Evolutionary conservation across 306 rosid species (phyloP), one percentile per base, ranked within the genome.

Genomic region (Prunus dulcis): DNA sequence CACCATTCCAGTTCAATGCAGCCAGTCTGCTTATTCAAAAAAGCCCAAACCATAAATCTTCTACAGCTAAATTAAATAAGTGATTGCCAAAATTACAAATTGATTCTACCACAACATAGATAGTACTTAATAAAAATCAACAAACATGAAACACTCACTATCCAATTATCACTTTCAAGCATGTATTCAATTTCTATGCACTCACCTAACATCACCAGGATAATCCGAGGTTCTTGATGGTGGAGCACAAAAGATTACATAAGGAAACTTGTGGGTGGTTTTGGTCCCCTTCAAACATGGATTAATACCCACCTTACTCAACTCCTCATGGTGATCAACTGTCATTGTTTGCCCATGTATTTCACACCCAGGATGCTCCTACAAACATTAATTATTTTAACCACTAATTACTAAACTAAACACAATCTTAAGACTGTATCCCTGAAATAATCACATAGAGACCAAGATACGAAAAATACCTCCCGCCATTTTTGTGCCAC

Each of bases 241-340:
- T 8, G 99, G 99, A 61, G 97, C 97, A 76, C 97, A 95, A 83
- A 95, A 87, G 71, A 95, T 84, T 47, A 95, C 92, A 79, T 79
- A 84, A 11, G 99, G 96, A 85, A 87, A 95, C 72, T 83, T 86
- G 32, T 56, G 81, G 2, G 50, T 10, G 49, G 52, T 71, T 65
- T 86, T 78, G 14, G 83, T 81, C 87, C 90, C 93, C 60, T 92
- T 84, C 92, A 89, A 83, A 82, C 91, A 87, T 1, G 97, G 97
- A 69, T 73, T 77, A 71, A 95, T 90, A n/a, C 87, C 93, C 82
- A 87, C 70, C 50, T 89, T 72, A 68, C 75, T 74, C 87, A 95
- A 82, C 83, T 95, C 97, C 11, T 92, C 86, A 22, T 95, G 99
- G 83, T 92, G 99, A 86, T 85, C 76, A 71, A 72, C 82, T 38